Evolutionary conservation across 306 rosid genomes (phyloP).

Genomic region (Coriaria nepalensis): DNA sequence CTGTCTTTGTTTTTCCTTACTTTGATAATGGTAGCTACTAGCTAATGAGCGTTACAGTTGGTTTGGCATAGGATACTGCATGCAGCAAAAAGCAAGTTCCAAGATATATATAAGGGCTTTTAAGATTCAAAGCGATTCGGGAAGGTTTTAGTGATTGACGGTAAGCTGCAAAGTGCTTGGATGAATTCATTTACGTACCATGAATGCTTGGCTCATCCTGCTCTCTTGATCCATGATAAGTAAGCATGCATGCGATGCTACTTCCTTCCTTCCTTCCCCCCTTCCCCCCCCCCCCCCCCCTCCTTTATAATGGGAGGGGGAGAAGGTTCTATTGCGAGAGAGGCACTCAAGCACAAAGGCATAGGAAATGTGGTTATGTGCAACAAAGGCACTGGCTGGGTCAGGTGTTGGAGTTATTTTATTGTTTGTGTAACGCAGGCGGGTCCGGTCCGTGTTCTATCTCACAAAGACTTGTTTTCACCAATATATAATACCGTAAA

Average conservation of each 20-base stretch:
- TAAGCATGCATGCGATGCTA: constrained; percentile 4
- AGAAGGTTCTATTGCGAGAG: constrained; percentile 24
- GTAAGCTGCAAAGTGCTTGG: constrained; percentile 28
- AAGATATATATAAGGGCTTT: constrained; percentile 15
- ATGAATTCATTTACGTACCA: constrained; percentile 25
- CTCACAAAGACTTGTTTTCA: constrained; percentile 24
- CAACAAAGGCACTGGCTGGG: constrained; percentile 24
- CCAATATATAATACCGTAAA: constrained; percentile 22
- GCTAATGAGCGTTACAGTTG: too few species aligned
- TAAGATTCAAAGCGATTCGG: constrained; percentile 22
- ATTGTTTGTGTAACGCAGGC: constrained; percentile 7
- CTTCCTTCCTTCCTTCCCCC: too few species aligned
- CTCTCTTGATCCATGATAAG: constrained; percentile 19
- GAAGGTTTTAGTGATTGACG: constrained; percentile 26
- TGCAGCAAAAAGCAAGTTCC: constrained; percentile 15
- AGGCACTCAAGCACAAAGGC: constrained; percentile 16
- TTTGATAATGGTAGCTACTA: too few species aligned
- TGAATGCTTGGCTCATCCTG: constrained; percentile 29
- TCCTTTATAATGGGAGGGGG: constrained; percentile 31
- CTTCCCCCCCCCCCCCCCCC: too few species aligned
- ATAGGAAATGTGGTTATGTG: constrained; percentile 23
- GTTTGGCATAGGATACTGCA: constrained; percentile 24
- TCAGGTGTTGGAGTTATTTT: neutral
- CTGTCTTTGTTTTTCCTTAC: too few species aligned
- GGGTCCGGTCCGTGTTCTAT: constrained; percentile 24